Conservation (phyloP, 306 rosid species). For the Dalbergia oliveri region DNA sequence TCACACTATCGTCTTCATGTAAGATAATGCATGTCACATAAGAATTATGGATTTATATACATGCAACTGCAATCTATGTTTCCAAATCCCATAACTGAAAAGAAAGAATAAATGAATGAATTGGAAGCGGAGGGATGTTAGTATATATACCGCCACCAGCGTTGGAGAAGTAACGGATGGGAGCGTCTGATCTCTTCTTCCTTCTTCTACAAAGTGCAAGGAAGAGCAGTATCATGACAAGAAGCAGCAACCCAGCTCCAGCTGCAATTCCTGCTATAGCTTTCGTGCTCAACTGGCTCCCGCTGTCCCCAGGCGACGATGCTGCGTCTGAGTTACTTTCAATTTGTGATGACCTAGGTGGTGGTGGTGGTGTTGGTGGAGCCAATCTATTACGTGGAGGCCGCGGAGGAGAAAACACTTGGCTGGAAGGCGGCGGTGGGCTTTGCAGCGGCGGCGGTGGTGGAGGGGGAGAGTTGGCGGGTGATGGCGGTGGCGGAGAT, state of each 20-base stretch:
- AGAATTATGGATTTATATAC: not conserved
- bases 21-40: not conserved
- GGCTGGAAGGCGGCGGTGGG: not conserved
- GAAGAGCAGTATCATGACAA: constrained; percentile 44
- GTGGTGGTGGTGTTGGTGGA: constrained; percentile 25
- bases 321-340: not conserved
- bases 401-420: constrained; percentile 41
- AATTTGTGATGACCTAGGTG: constrained; percentile 5
- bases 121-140: too few species aligned
- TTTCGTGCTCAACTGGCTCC: constrained; percentile 22
- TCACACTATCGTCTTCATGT: too few species aligned
- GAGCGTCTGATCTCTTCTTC: constrained; percentile 52
- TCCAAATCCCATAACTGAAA: not conserved
- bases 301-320: not conserved
- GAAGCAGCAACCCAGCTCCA: constrained; percentile 60
- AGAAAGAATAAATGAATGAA: not conserved
- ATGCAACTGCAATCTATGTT: not conserved
- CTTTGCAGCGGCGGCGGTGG: constrained; percentile 39
- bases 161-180: constrained; percentile 43
- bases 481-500: constrained; percentile 35
- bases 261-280: constrained; percentile 60
- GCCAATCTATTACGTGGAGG: constrained; percentile 45
- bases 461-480: constrained; percentile 19
- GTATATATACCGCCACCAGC: constrained; percentile 39
- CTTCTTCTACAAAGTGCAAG: constrained; percentile 52